Base-by-base conservation (phyloP, 345 rosid species). In the Carallia pectinifolia region DNA sequence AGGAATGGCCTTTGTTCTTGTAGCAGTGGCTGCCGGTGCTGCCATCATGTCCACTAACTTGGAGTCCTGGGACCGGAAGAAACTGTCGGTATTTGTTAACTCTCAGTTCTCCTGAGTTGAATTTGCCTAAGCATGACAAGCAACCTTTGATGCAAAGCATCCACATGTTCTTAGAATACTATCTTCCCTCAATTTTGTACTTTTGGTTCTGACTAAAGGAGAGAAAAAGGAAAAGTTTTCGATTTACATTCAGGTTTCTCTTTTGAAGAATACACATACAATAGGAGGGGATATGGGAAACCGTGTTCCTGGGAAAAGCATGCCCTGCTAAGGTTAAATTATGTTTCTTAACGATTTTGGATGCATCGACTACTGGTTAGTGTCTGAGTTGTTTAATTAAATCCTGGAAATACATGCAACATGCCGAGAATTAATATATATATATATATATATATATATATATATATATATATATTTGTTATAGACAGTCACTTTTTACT, bases 11-110 rank as follows among this genome's bases (percentile, higher is more conserved):
- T 40, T 88, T 68, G 53, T 68, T 48, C 68, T 65, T 18, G 18
- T 82, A 53, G 80, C 86, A 62, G 16, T 87, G 44, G 90, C 83
- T 15, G 81, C 77, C 2, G 86, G 89, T 44, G 91, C 85, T 53
- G 90, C 76, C 36, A 48, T 84, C 34, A 6, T 78, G 60, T 71
- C 80, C 60, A 78, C 82, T 0, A 73, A 80, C 64, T 0, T 75
- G 64, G 86, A 78, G 64, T 63, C 65, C 34, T 72, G 63, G 74
- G 82, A 82, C 38, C 78, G 73, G 85, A 64, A 81, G 68, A 74
- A 79, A 27, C 77, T 83, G 53, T 55, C 76, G 7, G 64, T 72
- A 44, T 12, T 62, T 55, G 17, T 83, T 55, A 74, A 62, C 70
- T 81, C 83, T 40, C 70, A 76, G 36, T 59, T 64, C 34, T 55